These are phyloP conservation scores for Aspergillus cejpii DNA, from an alignment of 2,329 filamentous ascomycete genomes.

Conservation along the genomic window DNA sequence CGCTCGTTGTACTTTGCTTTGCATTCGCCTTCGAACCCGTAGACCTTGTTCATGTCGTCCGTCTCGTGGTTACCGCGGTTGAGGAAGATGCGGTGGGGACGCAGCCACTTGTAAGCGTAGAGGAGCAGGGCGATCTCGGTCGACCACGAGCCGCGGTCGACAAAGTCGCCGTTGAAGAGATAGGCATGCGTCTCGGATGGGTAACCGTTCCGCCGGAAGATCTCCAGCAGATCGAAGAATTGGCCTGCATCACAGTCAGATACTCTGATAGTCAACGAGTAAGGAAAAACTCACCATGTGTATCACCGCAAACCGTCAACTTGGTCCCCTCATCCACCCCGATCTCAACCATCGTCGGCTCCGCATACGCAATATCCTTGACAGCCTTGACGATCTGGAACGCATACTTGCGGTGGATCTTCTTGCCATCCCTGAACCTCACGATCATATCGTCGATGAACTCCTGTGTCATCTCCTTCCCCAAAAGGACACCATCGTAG, in stretches of 20 bases:
- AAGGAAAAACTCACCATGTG: conserved; percentile 60
- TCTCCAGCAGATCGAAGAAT: conserved; percentile 94
- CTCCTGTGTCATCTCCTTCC: conserved; percentile 84
- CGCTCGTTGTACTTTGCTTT: conserved; percentile 96
- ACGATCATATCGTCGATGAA: conserved; percentile 98
- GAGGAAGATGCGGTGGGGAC: conserved; percentile 80
- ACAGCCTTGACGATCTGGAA: conserved; percentile 92
- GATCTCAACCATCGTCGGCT: conserved; percentile 95
- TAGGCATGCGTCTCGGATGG: conserved; percentile 85
- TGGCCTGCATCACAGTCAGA: conserved; percentile 56
- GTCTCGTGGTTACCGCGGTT: conserved; percentile 99
- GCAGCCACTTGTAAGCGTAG: conserved; percentile 95
- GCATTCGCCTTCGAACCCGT: conserved; percentile 97
- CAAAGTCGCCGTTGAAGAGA: conserved; percentile 97
- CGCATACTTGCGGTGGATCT: conserved; percentile 90
- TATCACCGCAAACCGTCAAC: conserved; percentile 94
- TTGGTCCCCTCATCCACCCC: conserved; percentile 68
- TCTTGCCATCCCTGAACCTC: conserved; percentile 93
- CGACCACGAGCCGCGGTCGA: conserved; percentile 95
- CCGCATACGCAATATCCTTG: conserved; percentile 81
- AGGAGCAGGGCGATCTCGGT: conserved; percentile 90
- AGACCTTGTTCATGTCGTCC: conserved; percentile 98
- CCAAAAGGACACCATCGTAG: conserved; percentile 76
- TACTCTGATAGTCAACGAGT: neutral
- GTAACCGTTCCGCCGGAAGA: conserved; percentile 84